Evolutionary conservation across 371 early-diverging fungal species (phyloP).

Genomic region (Choanephora cucurbitarum): DNA sequence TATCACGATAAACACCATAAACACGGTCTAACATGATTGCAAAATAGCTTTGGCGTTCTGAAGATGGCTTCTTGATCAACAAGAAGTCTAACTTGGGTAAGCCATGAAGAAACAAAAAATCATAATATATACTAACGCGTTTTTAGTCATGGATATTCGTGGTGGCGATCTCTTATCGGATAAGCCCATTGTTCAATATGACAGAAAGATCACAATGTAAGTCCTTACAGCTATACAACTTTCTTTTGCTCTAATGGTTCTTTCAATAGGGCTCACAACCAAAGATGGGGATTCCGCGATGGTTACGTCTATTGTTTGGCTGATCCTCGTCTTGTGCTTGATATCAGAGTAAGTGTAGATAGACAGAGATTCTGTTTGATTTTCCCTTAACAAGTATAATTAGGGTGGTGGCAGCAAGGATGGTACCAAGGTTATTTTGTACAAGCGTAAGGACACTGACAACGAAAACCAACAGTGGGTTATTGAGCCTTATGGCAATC

Average conservation of each 20-base stretch:
- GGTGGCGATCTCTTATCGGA: slow-evolving; percentile 47
- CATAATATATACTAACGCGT: background rate
- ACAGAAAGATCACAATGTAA: slow-evolving; percentile 39
- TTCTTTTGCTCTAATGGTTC: background rate
- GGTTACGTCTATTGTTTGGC: slow-evolving; percentile 43
- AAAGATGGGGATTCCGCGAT: slow-evolving; percentile 46
- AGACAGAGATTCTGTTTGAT: too few species aligned
- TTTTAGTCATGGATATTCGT: slow-evolving; percentile 47
- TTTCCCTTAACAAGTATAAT: background rate
- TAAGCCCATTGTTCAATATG: slow-evolving; percentile 44
- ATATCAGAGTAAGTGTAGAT: slow-evolving; percentile 27
- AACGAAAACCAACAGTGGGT: slow-evolving; percentile 46
- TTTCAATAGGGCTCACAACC: slow-evolving; percentile 50
- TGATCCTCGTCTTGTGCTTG: slow-evolving; percentile 47
- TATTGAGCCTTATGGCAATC: slow-evolving; percentile 28
- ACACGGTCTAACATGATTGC: background rate
- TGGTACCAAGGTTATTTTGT: slow-evolving; percentile 40
- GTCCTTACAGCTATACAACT: too few species aligned
- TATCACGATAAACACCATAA: background rate
- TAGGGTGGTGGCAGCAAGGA: slow-evolving; percentile 39
- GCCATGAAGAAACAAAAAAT: background rate
- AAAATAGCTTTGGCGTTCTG: slow-evolving; percentile 45
- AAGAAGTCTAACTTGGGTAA: slow-evolving; percentile 50
- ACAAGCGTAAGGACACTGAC: slow-evolving; percentile 41
- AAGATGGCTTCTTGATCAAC: slow-evolving; percentile 53